Conservation (phyloP, 805 yeast species). For the Zygosaccharomyces rouxii region DNA sequence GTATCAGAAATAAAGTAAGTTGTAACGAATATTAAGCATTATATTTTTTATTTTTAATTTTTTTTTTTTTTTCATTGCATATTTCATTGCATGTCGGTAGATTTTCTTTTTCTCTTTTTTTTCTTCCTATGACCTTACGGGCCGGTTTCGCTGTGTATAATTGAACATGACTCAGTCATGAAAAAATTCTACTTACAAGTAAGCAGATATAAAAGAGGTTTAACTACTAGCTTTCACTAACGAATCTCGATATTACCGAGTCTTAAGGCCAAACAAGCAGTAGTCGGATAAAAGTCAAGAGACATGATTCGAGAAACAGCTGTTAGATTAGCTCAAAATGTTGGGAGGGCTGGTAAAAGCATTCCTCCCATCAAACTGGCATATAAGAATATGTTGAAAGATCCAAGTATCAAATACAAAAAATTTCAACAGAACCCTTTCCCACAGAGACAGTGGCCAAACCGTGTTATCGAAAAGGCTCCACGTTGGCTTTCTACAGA, state of each 20-base stretch:
- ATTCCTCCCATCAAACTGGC: constrained; percentile 34
- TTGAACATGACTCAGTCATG: constrained; percentile 7
- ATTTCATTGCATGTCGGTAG: not conserved
- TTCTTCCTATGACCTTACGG: not conserved
- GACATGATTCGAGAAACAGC: constrained; percentile 15
- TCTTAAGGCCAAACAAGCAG: no score
- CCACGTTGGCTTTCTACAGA: constrained; percentile 82
- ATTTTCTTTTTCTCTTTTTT: not conserved
- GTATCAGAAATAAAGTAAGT: not conserved
- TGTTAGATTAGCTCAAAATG: constrained; percentile 20
- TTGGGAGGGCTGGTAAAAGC: constrained; percentile 17
- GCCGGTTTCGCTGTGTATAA: constrained; percentile 5
- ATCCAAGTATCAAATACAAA: constrained; percentile 61
- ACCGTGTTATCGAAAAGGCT: constrained; percentile 58
- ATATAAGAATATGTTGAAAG: constrained; percentile 56
- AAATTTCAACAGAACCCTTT: constrained; percentile 52
- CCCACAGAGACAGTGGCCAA: constrained; percentile 69
- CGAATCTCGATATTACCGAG: not conserved
- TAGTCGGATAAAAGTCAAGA: not conserved
- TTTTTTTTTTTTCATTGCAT: not conserved
- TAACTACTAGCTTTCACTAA: not conserved
- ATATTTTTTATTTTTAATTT: not conserved
- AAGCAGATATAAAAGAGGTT: not conserved
- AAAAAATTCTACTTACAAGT: not conserved
- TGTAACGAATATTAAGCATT: not conserved